These are phyloP conservation scores for Litchi chinensis DNA, from an alignment of 345 rosid genomes.

Conservation along the genomic window DNA sequence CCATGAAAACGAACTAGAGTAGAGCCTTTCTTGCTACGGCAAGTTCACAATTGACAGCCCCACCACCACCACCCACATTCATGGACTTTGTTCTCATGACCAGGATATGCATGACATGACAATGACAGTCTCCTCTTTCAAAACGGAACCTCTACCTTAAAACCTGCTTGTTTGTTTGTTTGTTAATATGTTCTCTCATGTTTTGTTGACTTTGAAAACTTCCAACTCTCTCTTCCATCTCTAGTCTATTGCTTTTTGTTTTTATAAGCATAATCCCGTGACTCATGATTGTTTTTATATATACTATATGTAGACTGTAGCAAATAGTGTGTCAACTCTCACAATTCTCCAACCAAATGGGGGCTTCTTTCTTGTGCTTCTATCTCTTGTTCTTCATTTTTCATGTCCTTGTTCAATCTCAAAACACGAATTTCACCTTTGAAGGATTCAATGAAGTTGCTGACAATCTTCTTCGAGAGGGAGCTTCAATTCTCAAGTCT, in stretches of 20 bases:
- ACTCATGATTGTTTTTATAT: no score
- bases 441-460: constrained; percentile 37
- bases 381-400: constrained; percentile 13
- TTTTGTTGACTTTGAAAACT: constrained; percentile 8
- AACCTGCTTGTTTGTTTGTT: no score
- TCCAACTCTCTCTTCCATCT: background rate
- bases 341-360: constrained; percentile 4
- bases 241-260: background rate
- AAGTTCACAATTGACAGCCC: no score
- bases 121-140: background rate
- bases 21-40: background rate
- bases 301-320: background rate
- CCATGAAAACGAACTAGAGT: background rate
- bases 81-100: background rate
- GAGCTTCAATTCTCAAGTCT: constrained; percentile 33
- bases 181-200: background rate
- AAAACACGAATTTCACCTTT: constrained; percentile 34
- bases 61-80: background rate
- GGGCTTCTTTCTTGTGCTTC: background rate
- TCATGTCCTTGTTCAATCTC: constrained; percentile 20
- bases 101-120: no score
- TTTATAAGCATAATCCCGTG: background rate
- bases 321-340: background rate
- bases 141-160: no score
- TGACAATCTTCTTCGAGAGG: constrained; percentile 19